Evolutionary conservation across 345 rosid species (phyloP), one percentile per base, ranked within the genome.

Genomic region (Arabidopsis suecica): DNA sequence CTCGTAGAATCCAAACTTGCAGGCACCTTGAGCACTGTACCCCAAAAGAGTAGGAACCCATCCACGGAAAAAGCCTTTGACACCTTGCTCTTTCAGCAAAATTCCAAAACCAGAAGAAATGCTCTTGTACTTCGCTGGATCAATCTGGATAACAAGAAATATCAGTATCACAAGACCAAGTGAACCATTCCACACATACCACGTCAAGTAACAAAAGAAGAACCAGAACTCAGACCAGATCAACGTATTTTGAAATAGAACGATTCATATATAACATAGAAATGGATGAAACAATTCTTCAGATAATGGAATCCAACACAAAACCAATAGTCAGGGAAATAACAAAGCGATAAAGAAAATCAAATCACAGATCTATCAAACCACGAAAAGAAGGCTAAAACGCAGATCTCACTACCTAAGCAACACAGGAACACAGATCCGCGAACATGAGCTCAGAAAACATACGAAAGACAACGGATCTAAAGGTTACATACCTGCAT

Each of bases 41-140:
- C 99, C 99, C 71, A 96, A 87, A 6, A 96, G 82, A 37, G 99
- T 91, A 45, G 99, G 99, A 34, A 88, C 97, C 98, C 98, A 96
- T 16, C 98, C 99, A 85, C 90, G 92, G 83, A 93, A 93, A 82
- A 96, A 91, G n/a, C 98, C 99, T 75, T 83, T 89, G 3, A 66
- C 56, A 74, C 98, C 97, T 69, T 93, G 99, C 83, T 96, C 99
- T 83, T 86, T 96, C 32, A 96, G 74, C 78, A 93, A 68, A 44
- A 91, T 83, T 45, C 98, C 96, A 38, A 94, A 94, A 36, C 98
- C 97, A 79, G 98, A 94, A 12, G 97, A 67, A 64, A 89, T 88
- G 83, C 96, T 88, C 76, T 93, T 96, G 88, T 96, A 96, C 85
- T 93, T 96, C 0, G 88, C 74, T 60, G 99, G 98, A 78, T 96